Conservation (phyloP, 2,329 filamentous ascomycete genomes). For the Phoma sp. region DNA sequence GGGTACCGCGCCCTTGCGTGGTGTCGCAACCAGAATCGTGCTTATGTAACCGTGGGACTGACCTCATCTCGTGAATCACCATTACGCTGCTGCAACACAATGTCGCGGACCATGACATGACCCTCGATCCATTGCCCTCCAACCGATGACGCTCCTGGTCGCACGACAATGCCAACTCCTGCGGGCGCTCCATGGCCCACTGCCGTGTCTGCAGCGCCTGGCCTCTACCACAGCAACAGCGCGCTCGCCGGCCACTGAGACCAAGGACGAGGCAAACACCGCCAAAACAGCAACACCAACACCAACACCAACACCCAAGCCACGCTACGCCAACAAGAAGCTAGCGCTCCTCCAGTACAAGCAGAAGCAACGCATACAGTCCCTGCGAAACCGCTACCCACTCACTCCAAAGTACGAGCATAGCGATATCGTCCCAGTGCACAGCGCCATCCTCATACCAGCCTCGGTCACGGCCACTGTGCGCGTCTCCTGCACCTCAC, state of each 20-base stretch:
- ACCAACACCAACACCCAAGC: background rate
- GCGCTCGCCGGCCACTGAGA: constrained; percentile 18
- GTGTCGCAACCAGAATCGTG: constrained; percentile 7
- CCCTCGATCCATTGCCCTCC: constrained; percentile 35
- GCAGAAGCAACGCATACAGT: background rate
- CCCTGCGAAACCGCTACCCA: background rate
- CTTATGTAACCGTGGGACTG: constrained; percentile 10
- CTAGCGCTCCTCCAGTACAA: background rate
- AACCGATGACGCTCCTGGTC: constrained; percentile 40
- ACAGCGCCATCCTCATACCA: constrained; percentile 40
- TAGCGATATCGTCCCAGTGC: background rate
- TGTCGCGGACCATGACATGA: background rate
- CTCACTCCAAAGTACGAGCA: background rate
- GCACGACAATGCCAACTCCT: constrained; percentile 36
- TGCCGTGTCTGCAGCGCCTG: constrained; percentile 6
- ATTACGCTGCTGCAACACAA: constrained; percentile 6
- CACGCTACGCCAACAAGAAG: background rate
- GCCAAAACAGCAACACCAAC: background rate
- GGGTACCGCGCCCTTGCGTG: constrained; percentile 17
- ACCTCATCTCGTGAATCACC: constrained; percentile 12
- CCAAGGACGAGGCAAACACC: background rate
- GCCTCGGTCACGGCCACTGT: constrained; percentile 31
- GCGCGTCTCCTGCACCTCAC: background rate
- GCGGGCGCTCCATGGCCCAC: constrained; percentile 18
- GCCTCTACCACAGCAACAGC: background rate